Evolutionary conservation across 169 alveolate species (phyloP), one percentile per base, ranked within the genome.

Genomic region (Plasmodium knowlesi): DNA sequence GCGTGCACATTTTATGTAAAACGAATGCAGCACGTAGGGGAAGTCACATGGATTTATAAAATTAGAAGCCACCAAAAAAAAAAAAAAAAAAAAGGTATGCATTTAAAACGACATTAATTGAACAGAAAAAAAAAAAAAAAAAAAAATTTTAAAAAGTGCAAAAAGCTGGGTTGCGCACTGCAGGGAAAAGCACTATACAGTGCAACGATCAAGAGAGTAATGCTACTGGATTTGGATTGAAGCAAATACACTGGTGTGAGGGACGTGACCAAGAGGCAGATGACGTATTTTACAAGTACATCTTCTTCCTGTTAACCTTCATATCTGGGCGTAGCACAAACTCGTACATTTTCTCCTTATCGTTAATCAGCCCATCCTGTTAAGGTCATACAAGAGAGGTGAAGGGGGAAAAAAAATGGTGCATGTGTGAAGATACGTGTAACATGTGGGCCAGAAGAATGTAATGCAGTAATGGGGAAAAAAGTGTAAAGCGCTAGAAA

Each of bases 401-500:
- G 37, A 74, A 81, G 92, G 71, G 50, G 50, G 5, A 83, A 71
- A 10, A 83, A 71, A 86, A 76, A 97, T 86, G 96, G 97, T 10
- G 97, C 92, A n/a, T 98, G 98, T 89, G 96, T 96, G 96, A 99
- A 98, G 39, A 98, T 95, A 95, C 97, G 97, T 85, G 97, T 95
- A 82, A 98, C 25, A 16, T 50, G 61, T 50, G 16, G 61, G 61
- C 8, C 61, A 50, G 95, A 96, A 98, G 98, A 93, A 99, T 95
- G 73, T 99, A 98, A 94, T 99, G 98, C 82, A 99, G 96, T 6
- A 99, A 99, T 0, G 99, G 99, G 34, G 30, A 67, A 67, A 67
- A 14, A 67, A 25, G 39, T 5, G n/a, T n/a, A 67, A 67, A 37
- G 53, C 30, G 53, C 61, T 9, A 67, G 41, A 22, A 39, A 32